Conservation (phyloP, 495 filamentous ascomycete species). For the Neurospora sp. region DNA sequence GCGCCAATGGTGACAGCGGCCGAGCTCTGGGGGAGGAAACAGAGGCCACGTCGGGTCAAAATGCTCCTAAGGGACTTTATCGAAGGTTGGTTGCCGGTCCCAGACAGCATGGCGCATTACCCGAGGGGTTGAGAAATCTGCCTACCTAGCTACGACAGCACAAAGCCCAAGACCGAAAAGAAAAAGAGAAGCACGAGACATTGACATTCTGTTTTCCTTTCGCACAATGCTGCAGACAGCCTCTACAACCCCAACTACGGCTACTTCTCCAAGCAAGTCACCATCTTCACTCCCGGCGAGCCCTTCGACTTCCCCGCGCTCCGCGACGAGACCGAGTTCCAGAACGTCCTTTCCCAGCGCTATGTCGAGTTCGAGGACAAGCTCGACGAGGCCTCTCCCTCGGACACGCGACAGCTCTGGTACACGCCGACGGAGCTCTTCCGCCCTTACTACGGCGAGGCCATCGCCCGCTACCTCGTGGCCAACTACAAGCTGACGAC, state of each 20-base stretch:
- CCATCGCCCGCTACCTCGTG: constrained; percentile 86
- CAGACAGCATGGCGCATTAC: background rate
- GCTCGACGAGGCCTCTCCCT: constrained; percentile 54
- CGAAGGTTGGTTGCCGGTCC: constrained; percentile 52
- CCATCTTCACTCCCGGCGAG: constrained; percentile 86
- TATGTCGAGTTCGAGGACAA: constrained; percentile 86
- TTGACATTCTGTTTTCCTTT: background rate
- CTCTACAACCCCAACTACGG: constrained; percentile 96
- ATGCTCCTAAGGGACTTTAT: constrained; percentile 97
- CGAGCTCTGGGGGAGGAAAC: constrained; percentile 55
- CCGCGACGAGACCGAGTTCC: constrained; percentile 73
- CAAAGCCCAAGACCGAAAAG: background rate
- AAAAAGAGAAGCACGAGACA: background rate
- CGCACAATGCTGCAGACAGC: constrained; percentile 50
- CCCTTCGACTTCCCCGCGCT: constrained; percentile 86
- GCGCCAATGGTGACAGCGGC: constrained; percentile 82
- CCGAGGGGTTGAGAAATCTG: background rate
- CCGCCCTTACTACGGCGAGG: constrained; percentile 91
- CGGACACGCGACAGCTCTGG: constrained; percentile 86
- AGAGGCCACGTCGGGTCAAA: constrained; percentile 80
- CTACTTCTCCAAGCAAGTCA: constrained; percentile 95
- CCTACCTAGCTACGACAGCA: background rate
- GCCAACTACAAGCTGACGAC: constrained; percentile 90
- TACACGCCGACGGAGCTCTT: constrained; percentile 98
- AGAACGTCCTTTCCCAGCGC: constrained; percentile 58